Evolutionary conservation across 208 protist genomes (phyloP).

Genomic region (Tritrichomonas musculus): DNA sequence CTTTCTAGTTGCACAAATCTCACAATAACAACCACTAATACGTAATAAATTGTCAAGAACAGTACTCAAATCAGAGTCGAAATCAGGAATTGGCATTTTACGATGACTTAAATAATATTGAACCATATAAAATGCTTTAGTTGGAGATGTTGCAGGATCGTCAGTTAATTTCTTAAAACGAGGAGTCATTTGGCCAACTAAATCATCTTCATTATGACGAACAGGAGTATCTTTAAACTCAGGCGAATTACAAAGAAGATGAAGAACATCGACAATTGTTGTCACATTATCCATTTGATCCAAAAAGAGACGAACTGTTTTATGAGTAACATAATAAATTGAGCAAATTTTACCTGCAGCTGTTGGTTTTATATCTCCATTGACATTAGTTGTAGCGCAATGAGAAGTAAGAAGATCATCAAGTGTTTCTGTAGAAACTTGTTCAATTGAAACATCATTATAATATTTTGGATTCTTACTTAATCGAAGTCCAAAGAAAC

Average conservation of each 20-base stretch:
- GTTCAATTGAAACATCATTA: not conserved
- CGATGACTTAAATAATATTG: slow-evolving; percentile 85
- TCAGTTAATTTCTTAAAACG: slow-evolving; percentile 66
- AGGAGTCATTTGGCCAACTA: slow-evolving; percentile 69
- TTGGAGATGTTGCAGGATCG: slow-evolving; percentile 66
- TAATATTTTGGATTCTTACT: slow-evolving; percentile 30
- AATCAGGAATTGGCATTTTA: slow-evolving; percentile 88
- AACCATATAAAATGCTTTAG: slow-evolving; percentile 89
- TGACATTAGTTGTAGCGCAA: not conserved
- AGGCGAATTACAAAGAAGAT: slow-evolving; percentile 59
- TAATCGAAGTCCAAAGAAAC: not conserved
- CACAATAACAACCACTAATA: slow-evolving; percentile 50
- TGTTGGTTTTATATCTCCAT: not conserved
- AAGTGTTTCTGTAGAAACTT: not conserved
- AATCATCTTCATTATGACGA: slow-evolving; percentile 95
- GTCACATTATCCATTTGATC: not conserved
- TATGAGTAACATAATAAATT: not conserved
- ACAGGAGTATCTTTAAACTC: slow-evolving; percentile 80
- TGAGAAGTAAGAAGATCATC: not conserved
- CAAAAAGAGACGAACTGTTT: not conserved
- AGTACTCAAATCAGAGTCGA: slow-evolving; percentile 88
- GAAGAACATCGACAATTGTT: not conserved
- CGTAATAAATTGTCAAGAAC: slow-evolving; percentile 90
- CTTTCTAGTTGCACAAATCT: not conserved
- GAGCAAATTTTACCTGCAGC: not conserved